Conservation (phyloP, 2,329 filamentous ascomycete genomes). For the Fonsecaea erecta region DNA sequence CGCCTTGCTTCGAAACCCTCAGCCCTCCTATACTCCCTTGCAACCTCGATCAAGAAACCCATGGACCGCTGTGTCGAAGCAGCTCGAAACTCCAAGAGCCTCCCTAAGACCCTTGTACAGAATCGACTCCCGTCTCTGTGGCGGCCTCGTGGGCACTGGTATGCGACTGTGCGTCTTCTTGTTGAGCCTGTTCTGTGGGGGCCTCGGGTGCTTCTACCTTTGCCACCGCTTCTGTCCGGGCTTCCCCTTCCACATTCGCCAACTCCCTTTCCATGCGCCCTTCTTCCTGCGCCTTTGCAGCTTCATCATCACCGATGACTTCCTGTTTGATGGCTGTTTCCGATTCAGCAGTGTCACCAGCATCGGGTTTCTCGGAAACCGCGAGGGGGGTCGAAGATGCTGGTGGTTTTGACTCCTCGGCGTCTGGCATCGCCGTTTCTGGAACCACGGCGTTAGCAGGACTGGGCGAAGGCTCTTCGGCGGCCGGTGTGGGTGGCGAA, state of each 20-base stretch:
- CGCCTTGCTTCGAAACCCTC: neutral
- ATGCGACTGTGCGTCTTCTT: neutral
- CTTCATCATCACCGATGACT: conserved; percentile 36
- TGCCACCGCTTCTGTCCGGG: conserved; percentile 34
- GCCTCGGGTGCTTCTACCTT: conserved; percentile 18
- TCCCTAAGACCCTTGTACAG: neutral
- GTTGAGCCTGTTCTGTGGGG: neutral
- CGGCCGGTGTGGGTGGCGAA: conserved; percentile 34
- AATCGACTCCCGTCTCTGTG: neutral
- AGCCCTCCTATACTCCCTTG: neutral
- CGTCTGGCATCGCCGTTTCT: conserved; percentile 25
- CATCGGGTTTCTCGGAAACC: conserved; percentile 18
- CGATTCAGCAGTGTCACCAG: conserved; percentile 7
- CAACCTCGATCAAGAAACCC: neutral
- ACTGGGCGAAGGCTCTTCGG: conserved; percentile 13
- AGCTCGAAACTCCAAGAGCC: conserved; percentile 1
- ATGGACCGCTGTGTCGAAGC: neutral
- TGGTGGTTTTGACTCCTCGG: conserved; percentile 27
- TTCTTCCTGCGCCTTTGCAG: conserved; percentile 42
- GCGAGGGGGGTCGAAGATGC: conserved; percentile 15
- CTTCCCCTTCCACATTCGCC: conserved; percentile 42
- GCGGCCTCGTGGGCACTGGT: neutral
- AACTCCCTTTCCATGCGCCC: conserved; percentile 38
- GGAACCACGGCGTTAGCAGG: conserved; percentile 10
- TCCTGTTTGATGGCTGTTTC: conserved; percentile 38